phyloP scores from a whole-genome alignment of 208 protist species.

The Acanthamoeba healyi region DNA sequence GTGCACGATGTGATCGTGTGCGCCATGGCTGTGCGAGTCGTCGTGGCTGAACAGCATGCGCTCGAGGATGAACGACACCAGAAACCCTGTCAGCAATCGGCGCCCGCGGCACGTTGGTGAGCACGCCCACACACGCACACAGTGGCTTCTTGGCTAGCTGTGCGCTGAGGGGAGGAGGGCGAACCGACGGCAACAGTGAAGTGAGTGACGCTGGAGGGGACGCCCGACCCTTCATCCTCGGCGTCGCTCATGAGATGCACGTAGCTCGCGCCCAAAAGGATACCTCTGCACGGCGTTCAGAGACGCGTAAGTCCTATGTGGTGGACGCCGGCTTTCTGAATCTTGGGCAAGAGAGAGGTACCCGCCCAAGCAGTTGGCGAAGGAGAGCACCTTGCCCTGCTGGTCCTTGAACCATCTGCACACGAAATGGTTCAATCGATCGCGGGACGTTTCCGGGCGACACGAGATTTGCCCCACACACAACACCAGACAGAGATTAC shows the following conservation, averaged over 20 bases:
- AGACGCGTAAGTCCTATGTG: background rate
- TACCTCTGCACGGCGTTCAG: background rate
- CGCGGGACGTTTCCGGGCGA: no score
- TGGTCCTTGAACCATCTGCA: background rate
- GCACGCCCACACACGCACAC: background rate
- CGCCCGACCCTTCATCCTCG: background rate
- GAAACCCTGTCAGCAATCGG: background rate
- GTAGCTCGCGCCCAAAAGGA: background rate
- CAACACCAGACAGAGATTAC: background rate
- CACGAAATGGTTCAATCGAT: no score
- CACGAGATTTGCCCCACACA: no score
- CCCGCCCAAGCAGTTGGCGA: background rate
- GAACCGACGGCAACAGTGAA: background rate
- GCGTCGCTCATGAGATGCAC: constrained; percentile 15
- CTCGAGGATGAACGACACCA: background rate
- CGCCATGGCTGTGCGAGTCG: background rate
- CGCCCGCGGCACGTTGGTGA: no score
- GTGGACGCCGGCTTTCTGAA: no score
- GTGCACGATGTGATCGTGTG: background rate
- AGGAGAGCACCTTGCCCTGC: background rate
- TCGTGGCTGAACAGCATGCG: background rate
- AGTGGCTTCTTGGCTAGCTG: background rate
- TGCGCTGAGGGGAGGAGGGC: no score
- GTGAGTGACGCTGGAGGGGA: background rate
- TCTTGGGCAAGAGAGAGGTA: no score